phyloP scores from a whole-genome alignment of 176 grass and related monocot species.

The Hordeum marinum region DNA sequence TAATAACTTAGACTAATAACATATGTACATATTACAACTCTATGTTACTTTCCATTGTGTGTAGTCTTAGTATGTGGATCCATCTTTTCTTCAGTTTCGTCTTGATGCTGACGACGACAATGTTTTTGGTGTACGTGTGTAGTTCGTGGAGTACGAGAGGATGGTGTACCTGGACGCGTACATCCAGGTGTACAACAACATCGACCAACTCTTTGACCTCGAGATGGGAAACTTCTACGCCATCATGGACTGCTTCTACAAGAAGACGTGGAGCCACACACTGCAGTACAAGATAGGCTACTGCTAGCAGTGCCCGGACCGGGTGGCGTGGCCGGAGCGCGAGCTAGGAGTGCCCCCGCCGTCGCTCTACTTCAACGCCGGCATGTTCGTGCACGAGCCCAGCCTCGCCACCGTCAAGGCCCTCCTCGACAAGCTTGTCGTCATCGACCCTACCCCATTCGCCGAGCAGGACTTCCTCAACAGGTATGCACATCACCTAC shows the following conservation, averaged over 20 bases:
- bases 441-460: not conserved
- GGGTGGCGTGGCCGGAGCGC: not conserved
- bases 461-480: conserved; percentile 50
- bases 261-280: not conserved
- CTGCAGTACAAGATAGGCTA: not conserved
- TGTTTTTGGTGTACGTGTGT: not conserved
- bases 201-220: not conserved
- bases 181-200: conserved; percentile 2
- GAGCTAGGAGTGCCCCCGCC: not conserved
- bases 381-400: not conserved
- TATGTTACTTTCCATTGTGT: too few relatives aligned
- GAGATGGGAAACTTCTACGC: not conserved
- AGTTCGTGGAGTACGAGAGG: conserved; percentile 48
- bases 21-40: too few relatives aligned
- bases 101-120: not conserved
- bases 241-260: not conserved
- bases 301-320: not conserved
- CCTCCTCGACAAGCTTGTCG: not conserved
- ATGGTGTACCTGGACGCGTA: not conserved
- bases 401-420: not conserved
- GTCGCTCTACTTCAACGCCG: not conserved
- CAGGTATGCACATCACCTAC: too few relatives aligned
- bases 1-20: too few relatives aligned
- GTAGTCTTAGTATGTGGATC: too few relatives aligned
- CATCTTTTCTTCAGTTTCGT: too few relatives aligned